A percentile compares a stretch with the other conserved stretches of the same genome.
These are phyloP conservation scores for Suillus sp. DNA, from an alignment of 768 basidiomycete species.

Conservation along the genomic window DNA sequence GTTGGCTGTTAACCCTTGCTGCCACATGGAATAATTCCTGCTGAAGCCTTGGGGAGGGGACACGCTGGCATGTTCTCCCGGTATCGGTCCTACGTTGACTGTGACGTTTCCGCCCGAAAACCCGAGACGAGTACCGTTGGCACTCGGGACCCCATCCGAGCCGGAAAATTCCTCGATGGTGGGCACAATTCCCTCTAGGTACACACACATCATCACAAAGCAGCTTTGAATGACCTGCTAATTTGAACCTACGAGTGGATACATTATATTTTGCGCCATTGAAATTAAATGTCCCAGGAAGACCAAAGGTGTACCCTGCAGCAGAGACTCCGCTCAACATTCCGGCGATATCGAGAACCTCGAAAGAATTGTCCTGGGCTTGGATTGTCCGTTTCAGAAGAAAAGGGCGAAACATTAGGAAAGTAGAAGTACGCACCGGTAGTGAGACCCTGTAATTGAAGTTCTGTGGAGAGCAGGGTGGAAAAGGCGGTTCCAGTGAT, in stretches of 20 bases:
- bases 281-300: no score
- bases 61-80: background rate
- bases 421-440: conserved; percentile 7
- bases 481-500: conserved; percentile 15
- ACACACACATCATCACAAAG: conserved; percentile 2
- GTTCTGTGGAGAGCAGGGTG: conserved; percentile 7
- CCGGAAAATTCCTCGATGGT: conserved; percentile 1
- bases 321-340: no score
- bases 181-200: conserved; percentile 10
- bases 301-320: no score
- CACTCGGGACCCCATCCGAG: background rate
- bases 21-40: conserved; percentile 9
- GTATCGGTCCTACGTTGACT: background rate
- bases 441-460: conserved; percentile 6
- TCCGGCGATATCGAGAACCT: no score
- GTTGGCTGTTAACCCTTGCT: conserved; percentile 12
- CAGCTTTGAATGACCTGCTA: no score
- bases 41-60: background rate
- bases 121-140: conserved; percentile 1
- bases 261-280: no score
- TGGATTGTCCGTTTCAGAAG: background rate
- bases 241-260: no score
- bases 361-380: no score
- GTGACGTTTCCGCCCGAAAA: conserved; percentile 9
- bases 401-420: background rate